phyloP scores from a whole-genome alignment of 1,284 basidiomycete species.

The Microbotryum saponariae region DNA sequence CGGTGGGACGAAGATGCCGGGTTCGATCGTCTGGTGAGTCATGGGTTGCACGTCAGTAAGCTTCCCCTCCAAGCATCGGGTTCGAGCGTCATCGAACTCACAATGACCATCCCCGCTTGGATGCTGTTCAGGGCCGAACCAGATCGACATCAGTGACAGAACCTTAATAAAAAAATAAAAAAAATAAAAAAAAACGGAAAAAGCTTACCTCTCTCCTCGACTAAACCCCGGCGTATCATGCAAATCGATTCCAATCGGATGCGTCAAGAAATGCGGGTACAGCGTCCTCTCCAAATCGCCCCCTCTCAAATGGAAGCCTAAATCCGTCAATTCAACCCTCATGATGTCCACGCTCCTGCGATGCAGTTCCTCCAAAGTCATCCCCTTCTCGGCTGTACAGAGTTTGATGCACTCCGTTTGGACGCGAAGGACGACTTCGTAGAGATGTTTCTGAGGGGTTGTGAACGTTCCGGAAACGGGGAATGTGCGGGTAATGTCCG shows the following conservation, averaged over 20 bases:
- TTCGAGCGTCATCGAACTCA: constrained; percentile 43
- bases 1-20: constrained; percentile 66
- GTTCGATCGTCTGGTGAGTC: constrained; percentile 18
- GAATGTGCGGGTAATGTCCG: constrained; percentile 92
- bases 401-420: constrained; percentile 61
- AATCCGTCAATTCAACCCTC: constrained; percentile 63
- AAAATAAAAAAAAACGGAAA: too few species aligned
- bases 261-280: constrained; percentile 80
- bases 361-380: constrained; percentile 72
- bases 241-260: constrained; percentile 54
- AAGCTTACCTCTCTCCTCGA: constrained; percentile 40
- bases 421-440: constrained; percentile 68
- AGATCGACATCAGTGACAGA: not conserved
- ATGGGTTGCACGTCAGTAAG: too few species aligned
- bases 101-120: constrained; percentile 74
- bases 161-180: too few species aligned
- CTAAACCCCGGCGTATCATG: constrained; percentile 46
- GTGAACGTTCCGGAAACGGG: constrained; percentile 76
- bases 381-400: constrained; percentile 52
- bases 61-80: too few species aligned
- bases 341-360: constrained; percentile 63
- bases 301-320: constrained; percentile 66
- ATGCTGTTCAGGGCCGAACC: constrained; percentile 44
- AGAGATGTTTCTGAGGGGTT: constrained; percentile 74
- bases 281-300: constrained; percentile 62